Evolutionary conservation across 768 basidiomycete genomes (phyloP), one percentile per base, ranked within the genome.

Genomic region (Agrocybe pediades): DNA sequence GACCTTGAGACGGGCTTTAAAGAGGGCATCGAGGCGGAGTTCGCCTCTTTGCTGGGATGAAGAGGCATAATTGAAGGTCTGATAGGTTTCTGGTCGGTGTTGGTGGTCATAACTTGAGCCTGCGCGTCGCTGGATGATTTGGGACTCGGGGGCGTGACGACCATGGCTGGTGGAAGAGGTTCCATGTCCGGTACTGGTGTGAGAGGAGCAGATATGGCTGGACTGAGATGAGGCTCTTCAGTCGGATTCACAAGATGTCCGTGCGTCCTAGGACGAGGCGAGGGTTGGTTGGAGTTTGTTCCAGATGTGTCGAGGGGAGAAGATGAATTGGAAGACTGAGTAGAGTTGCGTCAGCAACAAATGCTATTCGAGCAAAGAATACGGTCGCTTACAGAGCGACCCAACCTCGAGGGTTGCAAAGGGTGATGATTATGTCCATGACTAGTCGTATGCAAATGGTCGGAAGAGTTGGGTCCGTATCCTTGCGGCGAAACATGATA

Each of bases 341-440:
- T 19, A 23, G 46, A n/a, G 20, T 6, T 16, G 36, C 40, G 21
- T 25, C 7, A 6, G 23, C 29, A 17, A 44, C n/a, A 26, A 27
- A 46, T 8, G 17, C 1, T 2, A 47, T 40, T 58, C 20, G 20
- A 43, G 49, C 33, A 46, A 24, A 41, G 25, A 15, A 3, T 16
- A 13, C 9, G 16, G 62, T n/a, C n/a, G n/a, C 74, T 65, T 54
- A 74, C 75, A 51, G 69, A 64, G 29, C 66, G 68, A 24, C 68
- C 70, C 53, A 76, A 58, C 42, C 67, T 68, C 9, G 74, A 76
- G 9, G 71, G 75, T n/a, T 68, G 63, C 51, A 71, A 68, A 19
- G 58, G 65, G 23, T 68, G 63, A n/a, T 53, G 46, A 41, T 63
- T 46, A 49, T 61, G 54, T 13, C 5, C 3, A 36, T 36, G 33